Conservation (phyloP, 495 filamentous ascomycete genomes). For the Elaphomyces granulatus region DNA sequence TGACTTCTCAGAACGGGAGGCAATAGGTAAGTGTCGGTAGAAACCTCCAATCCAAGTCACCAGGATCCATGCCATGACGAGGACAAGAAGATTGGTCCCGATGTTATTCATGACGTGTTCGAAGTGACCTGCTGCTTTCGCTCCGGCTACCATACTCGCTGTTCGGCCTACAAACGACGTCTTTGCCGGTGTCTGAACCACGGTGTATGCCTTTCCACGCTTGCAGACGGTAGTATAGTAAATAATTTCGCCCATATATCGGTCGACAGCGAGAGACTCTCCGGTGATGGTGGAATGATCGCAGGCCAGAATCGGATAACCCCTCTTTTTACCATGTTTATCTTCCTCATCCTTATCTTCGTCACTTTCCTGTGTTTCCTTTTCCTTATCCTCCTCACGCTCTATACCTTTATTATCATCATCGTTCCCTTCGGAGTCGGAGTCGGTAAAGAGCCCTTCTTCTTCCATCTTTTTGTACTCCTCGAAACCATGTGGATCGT, state of each 20-base stretch:
- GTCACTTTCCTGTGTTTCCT: constrained; percentile 5
- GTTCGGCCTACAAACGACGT: constrained; percentile 57
- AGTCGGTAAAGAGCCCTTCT: constrained; percentile 35
- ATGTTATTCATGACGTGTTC: constrained; percentile 68
- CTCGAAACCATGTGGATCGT: constrained; percentile 49
- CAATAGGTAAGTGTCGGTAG: constrained; percentile 51
- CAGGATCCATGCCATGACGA: constrained; percentile 56
- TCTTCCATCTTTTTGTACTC: constrained; percentile 42
- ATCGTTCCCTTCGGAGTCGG: constrained; percentile 31
- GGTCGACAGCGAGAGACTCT: constrained; percentile 58
- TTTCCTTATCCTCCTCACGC: constrained; percentile 13
- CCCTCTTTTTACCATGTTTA: constrained; percentile 14
- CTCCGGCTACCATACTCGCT: constrained; percentile 50
- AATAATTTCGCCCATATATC: constrained; percentile 52
- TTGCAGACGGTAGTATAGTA: constrained; percentile 66
- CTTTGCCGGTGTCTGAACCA: constrained; percentile 45
- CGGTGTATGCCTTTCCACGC: constrained; percentile 54
- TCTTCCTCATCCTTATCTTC: constrained; percentile 10
- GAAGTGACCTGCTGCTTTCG: constrained; percentile 57
- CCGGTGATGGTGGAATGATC: constrained; percentile 65
- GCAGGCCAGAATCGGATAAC: constrained; percentile 46
- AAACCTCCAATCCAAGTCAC: constrained; percentile 59
- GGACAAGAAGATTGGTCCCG: constrained; percentile 50
- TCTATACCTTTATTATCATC: constrained; percentile 30
- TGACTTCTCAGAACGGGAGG: constrained; percentile 39